A percentile compares a stretch with the other conserved stretches of the same genome.
Evolutionary conservation across 2,329 filamentous ascomycete genomes (phyloP).

Genomic region (Amauroascus verrucosus): DNA sequence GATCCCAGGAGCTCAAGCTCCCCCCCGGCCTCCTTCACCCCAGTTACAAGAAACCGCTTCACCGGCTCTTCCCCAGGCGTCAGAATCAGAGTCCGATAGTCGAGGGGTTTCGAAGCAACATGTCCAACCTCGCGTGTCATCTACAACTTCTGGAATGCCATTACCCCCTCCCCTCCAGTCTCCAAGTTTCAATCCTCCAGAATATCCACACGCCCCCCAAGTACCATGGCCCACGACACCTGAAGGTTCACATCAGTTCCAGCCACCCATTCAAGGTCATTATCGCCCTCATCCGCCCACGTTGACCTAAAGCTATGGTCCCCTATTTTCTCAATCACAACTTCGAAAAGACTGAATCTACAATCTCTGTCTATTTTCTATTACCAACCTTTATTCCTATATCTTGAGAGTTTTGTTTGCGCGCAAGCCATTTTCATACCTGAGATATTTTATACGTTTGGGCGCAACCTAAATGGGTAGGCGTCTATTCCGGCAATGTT

Average conservation of each 20-base stretch:
- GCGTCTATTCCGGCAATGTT: neutral
- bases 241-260: neutral
- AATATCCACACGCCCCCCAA: neutral
- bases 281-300: neutral
- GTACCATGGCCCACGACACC: neutral
- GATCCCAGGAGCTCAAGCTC: conserved; percentile 11
- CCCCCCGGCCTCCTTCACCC: conserved; percentile 15
- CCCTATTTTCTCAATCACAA: neutral
- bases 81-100: conserved; percentile 11
- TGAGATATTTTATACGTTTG: neutral
- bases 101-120: conserved; percentile 6
- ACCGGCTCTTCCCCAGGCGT: neutral
- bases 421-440: too few relatives aligned
- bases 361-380: neutral
- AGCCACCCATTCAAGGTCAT: neutral
- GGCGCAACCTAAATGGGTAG: conserved; percentile 11
- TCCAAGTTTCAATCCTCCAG: neutral
- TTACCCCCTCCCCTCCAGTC: conserved; percentile 7
- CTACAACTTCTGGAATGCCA: conserved; percentile 4
- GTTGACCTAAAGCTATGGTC: neutral
- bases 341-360: neutral
- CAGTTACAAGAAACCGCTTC: neutral
- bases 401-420: neutral
- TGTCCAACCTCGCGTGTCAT: conserved; percentile 14
- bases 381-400: neutral